Base-by-base conservation (phyloP, 148 eudicot genomes). In the Dysphania ambrosioides region DNA sequence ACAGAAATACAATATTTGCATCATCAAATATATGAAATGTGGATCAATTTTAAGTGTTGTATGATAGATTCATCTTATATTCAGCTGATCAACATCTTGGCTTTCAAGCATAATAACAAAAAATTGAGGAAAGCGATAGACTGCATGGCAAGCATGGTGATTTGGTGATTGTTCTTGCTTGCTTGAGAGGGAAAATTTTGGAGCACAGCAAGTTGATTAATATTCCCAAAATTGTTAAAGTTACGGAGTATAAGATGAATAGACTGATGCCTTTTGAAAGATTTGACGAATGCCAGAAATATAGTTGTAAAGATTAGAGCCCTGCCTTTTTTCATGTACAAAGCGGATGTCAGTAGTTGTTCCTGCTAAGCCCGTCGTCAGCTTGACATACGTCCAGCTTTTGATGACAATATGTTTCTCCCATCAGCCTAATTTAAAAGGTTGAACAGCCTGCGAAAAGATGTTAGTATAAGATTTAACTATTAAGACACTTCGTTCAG, bases 381-480 rank as follows among this genome's bases (percentile, higher is more conserved):
- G n/a, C n/a, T n/a, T n/a, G n/a, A n/a, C n/a, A n/a, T n/a, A n/a
- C n/a, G n/a, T n/a, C n/a, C n/a, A n/a, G n/a, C n/a, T n/a, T n/a
- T n/a, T n/a, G n/a, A n/a, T n/a, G n/a, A n/a, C n/a, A n/a, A n/a
- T 7, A 6, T 15, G 62, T 63, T 29, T 66, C 57, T 66, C n/a
- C 27, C 65, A 9, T 90, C 80, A 86, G 74, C 68, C 79, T 9
- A 92, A 86, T 72, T 85, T 84, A 88, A 92, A 92, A 18, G 97
- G 88, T 61, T 84, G 81, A 21, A 92, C 90, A 76, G 84, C 93
- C 97, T 92, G 88, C 83, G 74, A 72, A 75, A 71, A n/a, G 26
- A 38, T 10, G 13, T 7, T 26, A 59, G 8, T 30, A 40, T 8
- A 38, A 40, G 8, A n/a, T 23, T 35, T 23, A 66, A n/a, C 13